Evolutionary conservation across 129 eudicot genomes (phyloP).

Genomic region (Lactuca saligna): DNA sequence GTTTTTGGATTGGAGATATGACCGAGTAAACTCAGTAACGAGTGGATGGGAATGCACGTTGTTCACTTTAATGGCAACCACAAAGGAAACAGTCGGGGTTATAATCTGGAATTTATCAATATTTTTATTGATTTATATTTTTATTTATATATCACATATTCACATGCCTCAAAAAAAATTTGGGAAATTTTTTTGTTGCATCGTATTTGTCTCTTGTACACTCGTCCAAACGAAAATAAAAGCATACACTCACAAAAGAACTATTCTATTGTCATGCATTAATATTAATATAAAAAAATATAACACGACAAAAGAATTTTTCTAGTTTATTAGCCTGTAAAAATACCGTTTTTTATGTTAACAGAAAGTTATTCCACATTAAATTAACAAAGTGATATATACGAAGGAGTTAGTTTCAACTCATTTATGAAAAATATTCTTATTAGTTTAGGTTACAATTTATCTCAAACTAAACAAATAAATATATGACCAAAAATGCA

Average conservation of each 20-base stretch:
- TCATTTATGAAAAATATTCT: not conserved
- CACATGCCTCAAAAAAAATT: not conserved
- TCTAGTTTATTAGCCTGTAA: too few relatives aligned
- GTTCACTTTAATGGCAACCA: not conserved
- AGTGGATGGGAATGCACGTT: not conserved
- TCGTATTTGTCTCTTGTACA: constrained; percentile 11
- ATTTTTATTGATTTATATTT: not conserved
- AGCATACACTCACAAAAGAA: not conserved
- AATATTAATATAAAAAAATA: not conserved
- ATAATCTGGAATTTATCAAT: not conserved
- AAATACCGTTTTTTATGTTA: too few relatives aligned
- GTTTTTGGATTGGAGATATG: not conserved
- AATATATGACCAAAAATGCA: too few relatives aligned
- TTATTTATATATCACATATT: not conserved
- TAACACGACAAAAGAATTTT: not conserved
- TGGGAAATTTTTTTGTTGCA: constrained; percentile 4
- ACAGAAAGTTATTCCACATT: not conserved
- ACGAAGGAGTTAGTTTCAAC: not conserved
- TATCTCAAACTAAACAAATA: not conserved
- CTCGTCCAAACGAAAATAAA: constrained; percentile 11
- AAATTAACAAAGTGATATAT: not conserved
- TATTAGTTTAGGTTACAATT: not conserved
- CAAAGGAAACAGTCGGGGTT: not conserved
- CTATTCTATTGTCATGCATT: not conserved
- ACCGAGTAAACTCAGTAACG: not conserved